phyloP scores from a whole-genome alignment of 768 basidiomycete species.

The Dendrothele bispora region DNA sequence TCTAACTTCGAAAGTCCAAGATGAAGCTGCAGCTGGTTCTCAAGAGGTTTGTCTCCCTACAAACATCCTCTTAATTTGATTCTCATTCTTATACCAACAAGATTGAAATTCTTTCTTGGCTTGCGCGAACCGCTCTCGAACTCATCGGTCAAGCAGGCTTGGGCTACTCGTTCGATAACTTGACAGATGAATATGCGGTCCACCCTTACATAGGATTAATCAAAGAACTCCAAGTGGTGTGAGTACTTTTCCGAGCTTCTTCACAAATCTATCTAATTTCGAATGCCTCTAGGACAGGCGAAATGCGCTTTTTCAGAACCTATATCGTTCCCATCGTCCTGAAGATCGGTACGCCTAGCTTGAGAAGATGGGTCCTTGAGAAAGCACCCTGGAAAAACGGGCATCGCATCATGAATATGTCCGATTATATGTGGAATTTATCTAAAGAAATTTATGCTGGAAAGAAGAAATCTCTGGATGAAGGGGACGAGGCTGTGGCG shows the following conservation, averaged over 20 bases:
- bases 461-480: slow-evolving; percentile 25
- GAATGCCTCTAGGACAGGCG: not conserved
- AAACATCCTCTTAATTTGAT: too few species aligned
- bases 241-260: not conserved
- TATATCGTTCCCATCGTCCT: slow-evolving; percentile 22
- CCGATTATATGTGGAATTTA: slow-evolving; percentile 27
- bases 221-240: slow-evolving; percentile 18
- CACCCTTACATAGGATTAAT: slow-evolving; percentile 9
- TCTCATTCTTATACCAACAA: slow-evolving; percentile 9
- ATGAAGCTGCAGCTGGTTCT: not conserved
- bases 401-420: slow-evolving; percentile 22
- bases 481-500: slow-evolving; percentile 23
- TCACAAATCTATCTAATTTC: not conserved
- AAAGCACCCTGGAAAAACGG: slow-evolving; percentile 20
- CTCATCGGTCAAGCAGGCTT: slow-evolving; percentile 37
- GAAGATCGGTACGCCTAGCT: slow-evolving; percentile 25
- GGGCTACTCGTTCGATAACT: slow-evolving; percentile 34
- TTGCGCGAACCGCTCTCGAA: slow-evolving; percentile 36
- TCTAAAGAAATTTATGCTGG: slow-evolving; percentile 24
- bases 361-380: slow-evolving; percentile 20
- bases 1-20: not conserved
- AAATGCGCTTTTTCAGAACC: slow-evolving; percentile 6
- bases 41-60: not conserved
- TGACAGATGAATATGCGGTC: slow-evolving; percentile 18
- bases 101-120: slow-evolving; percentile 31